Percentiles rank a stretch among this genome's conserved stretches.
Evolutionary conservation across 2,329 filamentous ascomycete species (phyloP).

Genomic region (Biscogniauxia mediterranea): DNA sequence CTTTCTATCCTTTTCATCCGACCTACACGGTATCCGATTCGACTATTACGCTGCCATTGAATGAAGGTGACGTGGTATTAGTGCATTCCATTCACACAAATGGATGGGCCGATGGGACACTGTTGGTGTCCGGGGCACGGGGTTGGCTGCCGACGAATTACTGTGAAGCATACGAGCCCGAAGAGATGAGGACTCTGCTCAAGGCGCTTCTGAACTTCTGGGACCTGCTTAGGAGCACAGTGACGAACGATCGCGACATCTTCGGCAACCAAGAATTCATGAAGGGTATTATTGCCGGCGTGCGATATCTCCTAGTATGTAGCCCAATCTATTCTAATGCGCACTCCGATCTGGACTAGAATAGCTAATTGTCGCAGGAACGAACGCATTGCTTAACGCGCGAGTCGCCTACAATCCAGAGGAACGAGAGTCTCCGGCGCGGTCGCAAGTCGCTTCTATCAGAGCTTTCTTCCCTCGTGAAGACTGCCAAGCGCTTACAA

Average conservation of each 20-base stretch:
- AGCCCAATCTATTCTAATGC: not conserved
- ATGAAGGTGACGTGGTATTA: slow-evolving; percentile 87
- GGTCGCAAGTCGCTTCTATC: slow-evolving; percentile 85
- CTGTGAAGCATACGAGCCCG: slow-evolving; percentile 90
- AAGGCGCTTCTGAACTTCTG: slow-evolving; percentile 88
- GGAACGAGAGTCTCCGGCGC: slow-evolving; percentile 72
- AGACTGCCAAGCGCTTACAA: slow-evolving; percentile 81
- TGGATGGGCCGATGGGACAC: slow-evolving; percentile 95
- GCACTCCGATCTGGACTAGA: not conserved
- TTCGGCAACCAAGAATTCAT: slow-evolving; percentile 93
- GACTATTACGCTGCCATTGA: slow-evolving; percentile 83
- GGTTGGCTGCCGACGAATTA: slow-evolving; percentile 99
- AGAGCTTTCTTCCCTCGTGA: slow-evolving; percentile 85
- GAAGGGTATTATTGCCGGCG: slow-evolving; percentile 88
- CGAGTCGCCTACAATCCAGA: slow-evolving; percentile 72
- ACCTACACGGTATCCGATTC: slow-evolving; percentile 73
- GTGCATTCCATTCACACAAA: slow-evolving; percentile 97
- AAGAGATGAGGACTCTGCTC: slow-evolving; percentile 79
- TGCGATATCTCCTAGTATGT: slow-evolving; percentile 83
- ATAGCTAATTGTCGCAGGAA: slow-evolving; percentile 57
- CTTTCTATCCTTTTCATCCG: slow-evolving; percentile 90
- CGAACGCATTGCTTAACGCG: slow-evolving; percentile 82
- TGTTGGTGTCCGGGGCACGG: slow-evolving; percentile 78
- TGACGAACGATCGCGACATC: slow-evolving; percentile 70
- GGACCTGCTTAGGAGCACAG: slow-evolving; percentile 80